Percentiles rank a stretch among this genome's conserved stretches.
Evolutionary conservation across 2,329 filamentous ascomycete genomes (phyloP).

Genomic region (Xylariaceae sp.): DNA sequence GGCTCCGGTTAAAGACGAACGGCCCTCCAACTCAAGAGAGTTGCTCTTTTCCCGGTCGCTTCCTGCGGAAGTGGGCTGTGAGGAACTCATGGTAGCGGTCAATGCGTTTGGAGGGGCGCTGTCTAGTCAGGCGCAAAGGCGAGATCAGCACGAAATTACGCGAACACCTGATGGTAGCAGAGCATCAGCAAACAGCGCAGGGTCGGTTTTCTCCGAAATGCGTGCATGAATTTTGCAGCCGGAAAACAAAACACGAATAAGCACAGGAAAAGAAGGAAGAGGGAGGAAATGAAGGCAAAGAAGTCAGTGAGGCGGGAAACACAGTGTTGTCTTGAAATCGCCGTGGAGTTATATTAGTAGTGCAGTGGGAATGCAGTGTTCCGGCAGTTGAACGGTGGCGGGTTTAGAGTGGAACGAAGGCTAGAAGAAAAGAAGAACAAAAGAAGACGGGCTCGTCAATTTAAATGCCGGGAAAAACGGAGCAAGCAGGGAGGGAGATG

Average conservation of each 20-base stretch:
- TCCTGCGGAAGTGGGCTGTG: slow-evolving; percentile 31
- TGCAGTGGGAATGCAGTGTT: neutral
- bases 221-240: slow-evolving; percentile 18
- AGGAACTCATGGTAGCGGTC: slow-evolving; percentile 29
- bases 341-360: neutral
- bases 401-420: neutral
- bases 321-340: slow-evolving; percentile 2
- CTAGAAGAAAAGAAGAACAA: neutral
- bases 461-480: neutral
- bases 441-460: neutral
- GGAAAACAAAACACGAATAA: slow-evolving; percentile 5
- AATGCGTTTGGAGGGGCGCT: slow-evolving; percentile 7
- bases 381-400: neutral
- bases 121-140: slow-evolving; percentile 1
- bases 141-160: slow-evolving; percentile 17
- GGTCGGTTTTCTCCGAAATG: slow-evolving; percentile 3
- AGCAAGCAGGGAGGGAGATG: neutral
- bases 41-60: slow-evolving; percentile 24
- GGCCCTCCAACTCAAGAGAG: slow-evolving; percentile 9
- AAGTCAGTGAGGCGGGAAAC: neutral
- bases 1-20: slow-evolving; percentile 28
- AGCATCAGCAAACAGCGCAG: slow-evolving; percentile 26
- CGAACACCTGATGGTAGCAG: slow-evolving; percentile 20
- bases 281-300: neutral
- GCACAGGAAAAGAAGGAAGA: neutral